Evolutionary conservation across 139 green algal genomes (phyloP).

Genomic region (Picochlorum sp.): DNA sequence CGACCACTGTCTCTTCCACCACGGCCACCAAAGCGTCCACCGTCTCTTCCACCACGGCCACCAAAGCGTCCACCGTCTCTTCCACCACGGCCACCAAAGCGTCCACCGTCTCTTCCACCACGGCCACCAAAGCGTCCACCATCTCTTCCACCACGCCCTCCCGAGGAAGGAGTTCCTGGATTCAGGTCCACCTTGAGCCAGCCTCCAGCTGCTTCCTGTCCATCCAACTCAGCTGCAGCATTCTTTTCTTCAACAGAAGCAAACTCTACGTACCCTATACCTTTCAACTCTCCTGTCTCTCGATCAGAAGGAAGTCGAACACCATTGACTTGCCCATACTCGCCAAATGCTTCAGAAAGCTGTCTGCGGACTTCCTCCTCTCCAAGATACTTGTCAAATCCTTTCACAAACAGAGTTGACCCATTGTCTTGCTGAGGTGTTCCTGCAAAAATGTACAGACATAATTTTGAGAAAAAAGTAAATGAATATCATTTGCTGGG

Average conservation of each 20-base stretch:
- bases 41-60: slow-evolving; percentile 20
- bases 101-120: slow-evolving; percentile 6
- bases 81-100: slow-evolving; percentile 30
- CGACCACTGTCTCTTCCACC: not conserved
- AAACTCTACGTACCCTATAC: slow-evolving; percentile 72
- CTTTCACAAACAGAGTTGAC: slow-evolving; percentile 68
- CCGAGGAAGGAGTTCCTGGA: not conserved
- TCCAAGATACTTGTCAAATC: slow-evolving; percentile 50
- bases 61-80: slow-evolving; percentile 25
- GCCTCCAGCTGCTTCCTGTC: slow-evolving; percentile 42
- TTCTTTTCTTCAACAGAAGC: slow-evolving; percentile 33
- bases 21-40: slow-evolving; percentile 22
- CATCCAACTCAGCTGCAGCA: slow-evolving; percentile 41
- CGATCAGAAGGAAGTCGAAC: slow-evolving; percentile 65
- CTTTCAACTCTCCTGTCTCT: slow-evolving; percentile 59
- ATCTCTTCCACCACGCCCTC: slow-evolving; percentile 13
- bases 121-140: slow-evolving; percentile 25
- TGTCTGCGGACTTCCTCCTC: slow-evolving; percentile 51
- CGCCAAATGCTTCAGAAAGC: slow-evolving; percentile 49
- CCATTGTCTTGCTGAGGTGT: slow-evolving; percentile 12
- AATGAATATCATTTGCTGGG: slow-evolving; percentile 23
- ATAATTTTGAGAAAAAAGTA: not conserved
- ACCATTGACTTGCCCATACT: slow-evolving; percentile 38
- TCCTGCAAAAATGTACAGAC: slow-evolving; percentile 8
- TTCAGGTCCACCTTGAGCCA: slow-evolving; percentile 41